Evolutionary conservation across 495 filamentous ascomycete species (phyloP).

Genomic region (Lophiostoma macrostomum): DNA sequence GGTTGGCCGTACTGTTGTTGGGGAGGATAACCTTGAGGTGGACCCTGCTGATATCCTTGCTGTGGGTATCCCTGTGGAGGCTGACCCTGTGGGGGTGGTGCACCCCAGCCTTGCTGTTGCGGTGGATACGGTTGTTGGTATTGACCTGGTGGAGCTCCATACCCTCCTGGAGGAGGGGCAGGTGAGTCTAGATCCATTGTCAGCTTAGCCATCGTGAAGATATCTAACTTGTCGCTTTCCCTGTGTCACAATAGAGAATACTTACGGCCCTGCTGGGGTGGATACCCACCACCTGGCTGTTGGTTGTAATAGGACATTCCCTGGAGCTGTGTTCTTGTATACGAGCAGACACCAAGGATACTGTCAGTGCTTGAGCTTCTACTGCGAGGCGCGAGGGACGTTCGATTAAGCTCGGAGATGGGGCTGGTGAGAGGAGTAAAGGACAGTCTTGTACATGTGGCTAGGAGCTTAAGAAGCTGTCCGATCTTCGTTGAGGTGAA

Average conservation of each 20-base stretch:
- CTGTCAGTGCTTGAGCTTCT: too few relatives aligned
- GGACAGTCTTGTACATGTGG: too few relatives aligned
- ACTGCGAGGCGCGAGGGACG: too few relatives aligned
- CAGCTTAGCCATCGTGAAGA: background rate
- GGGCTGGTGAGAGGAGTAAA: too few relatives aligned
- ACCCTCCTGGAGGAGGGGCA: background rate
- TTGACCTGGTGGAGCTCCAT: background rate
- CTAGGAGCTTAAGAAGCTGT: too few relatives aligned
- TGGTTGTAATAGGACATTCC: constrained; percentile 14
- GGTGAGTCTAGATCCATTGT: constrained; percentile 2
- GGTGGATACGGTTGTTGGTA: constrained; percentile 14
- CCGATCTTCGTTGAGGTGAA: too few relatives aligned
- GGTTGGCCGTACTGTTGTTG: constrained; percentile 9
- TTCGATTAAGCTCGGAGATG: too few relatives aligned
- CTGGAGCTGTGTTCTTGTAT: too few relatives aligned
- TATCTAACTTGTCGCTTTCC: background rate
- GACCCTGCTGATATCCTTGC: constrained; percentile 30
- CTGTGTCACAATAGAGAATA: background rate
- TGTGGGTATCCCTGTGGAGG: too few relatives aligned
- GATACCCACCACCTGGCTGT: constrained; percentile 23
- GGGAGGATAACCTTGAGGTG: constrained; percentile 16
- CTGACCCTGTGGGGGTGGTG: constrained; percentile 30
- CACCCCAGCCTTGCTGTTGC: constrained; percentile 20
- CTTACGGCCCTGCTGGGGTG: constrained; percentile 23
- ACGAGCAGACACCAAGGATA: too few relatives aligned